Conservation (phyloP, 768 basidiomycete species). For the Panaeolus cyanescens region DNA sequence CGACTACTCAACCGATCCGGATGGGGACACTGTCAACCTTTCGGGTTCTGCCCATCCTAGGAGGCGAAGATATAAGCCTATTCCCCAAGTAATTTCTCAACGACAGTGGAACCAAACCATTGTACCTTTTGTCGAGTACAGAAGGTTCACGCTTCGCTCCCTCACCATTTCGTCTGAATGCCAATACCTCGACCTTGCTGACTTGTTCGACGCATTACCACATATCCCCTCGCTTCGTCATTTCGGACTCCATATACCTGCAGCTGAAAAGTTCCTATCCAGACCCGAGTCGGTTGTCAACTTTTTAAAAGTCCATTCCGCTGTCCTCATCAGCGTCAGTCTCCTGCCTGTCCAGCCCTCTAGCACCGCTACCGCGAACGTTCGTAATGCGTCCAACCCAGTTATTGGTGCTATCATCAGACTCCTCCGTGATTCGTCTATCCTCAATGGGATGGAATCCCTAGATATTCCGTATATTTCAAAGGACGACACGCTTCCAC, state of each 20-base stretch:
- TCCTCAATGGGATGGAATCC: slow-evolving; percentile 17
- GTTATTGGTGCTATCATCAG: slow-evolving; percentile 9
- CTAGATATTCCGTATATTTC: slow-evolving; percentile 25
- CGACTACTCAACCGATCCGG: slow-evolving; percentile 24
- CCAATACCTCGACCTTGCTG: slow-evolving; percentile 27
- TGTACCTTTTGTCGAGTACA: slow-evolving; percentile 32
- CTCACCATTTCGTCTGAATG: slow-evolving; percentile 36
- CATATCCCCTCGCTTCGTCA: slow-evolving; percentile 24
- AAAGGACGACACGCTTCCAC: slow-evolving; percentile 14
- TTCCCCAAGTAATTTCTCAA: too few relatives aligned
- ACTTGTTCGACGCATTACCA: slow-evolving; percentile 31
- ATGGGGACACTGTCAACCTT: background rate
- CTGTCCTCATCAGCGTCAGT: background rate
- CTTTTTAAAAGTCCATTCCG: background rate
- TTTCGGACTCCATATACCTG: slow-evolving; percentile 19
- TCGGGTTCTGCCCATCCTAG: background rate
- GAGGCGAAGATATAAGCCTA: too few relatives aligned
- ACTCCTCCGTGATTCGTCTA: slow-evolving; percentile 6
- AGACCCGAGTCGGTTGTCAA: background rate
- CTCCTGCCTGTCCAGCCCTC: background rate
- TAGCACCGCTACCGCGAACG: background rate
- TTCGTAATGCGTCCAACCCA: background rate
- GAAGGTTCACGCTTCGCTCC: slow-evolving; percentile 24
- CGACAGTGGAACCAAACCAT: slow-evolving; percentile 23
- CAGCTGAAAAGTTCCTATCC: background rate